phyloP scores from a whole-genome alignment of 2,329 filamentous ascomycete species.

The Exophiala alcalophila region DNA sequence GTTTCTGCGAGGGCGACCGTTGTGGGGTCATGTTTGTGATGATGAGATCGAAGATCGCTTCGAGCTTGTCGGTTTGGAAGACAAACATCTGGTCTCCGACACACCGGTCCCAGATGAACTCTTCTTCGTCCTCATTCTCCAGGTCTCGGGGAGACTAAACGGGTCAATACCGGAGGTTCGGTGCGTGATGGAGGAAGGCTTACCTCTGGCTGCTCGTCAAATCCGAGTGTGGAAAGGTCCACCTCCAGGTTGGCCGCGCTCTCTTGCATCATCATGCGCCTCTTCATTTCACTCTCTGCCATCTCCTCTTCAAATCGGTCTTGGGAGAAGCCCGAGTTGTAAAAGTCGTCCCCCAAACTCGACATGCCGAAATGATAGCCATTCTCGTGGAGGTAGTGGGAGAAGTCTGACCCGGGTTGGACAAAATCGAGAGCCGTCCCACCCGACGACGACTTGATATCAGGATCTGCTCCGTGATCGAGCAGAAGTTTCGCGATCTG shows the following conservation, averaged over 20 bases:
- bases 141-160: conserved; percentile 61
- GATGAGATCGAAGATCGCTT: conserved; percentile 87
- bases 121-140: conserved; percentile 70
- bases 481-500: conserved; percentile 88
- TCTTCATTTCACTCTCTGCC: conserved; percentile 91
- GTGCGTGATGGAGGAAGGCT: conserved; percentile 47
- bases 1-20: conserved; percentile 92
- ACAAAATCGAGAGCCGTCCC: conserved; percentile 95
- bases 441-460: conserved; percentile 90
- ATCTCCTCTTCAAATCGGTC: conserved; percentile 96
- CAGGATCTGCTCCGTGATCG: conserved; percentile 90
- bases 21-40: conserved; percentile 98
- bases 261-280: conserved; percentile 96
- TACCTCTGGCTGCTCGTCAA: conserved; percentile 85
- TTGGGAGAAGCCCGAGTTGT: conserved; percentile 78
- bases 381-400: conserved; percentile 89
- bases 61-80: conserved; percentile 90
- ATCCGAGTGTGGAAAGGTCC: conserved; percentile 88
- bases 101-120: conserved; percentile 94
- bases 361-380: conserved; percentile 65
- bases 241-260: conserved; percentile 96
- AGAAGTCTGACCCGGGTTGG: conserved; percentile 92
- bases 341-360: conserved; percentile 72
- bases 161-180: conserved; percentile 18
- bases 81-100: conserved; percentile 99